These are phyloP conservation scores for Kwoniella sp. DNA, from an alignment of 768 basidiomycete genomes.

Conservation along the genomic window DNA sequence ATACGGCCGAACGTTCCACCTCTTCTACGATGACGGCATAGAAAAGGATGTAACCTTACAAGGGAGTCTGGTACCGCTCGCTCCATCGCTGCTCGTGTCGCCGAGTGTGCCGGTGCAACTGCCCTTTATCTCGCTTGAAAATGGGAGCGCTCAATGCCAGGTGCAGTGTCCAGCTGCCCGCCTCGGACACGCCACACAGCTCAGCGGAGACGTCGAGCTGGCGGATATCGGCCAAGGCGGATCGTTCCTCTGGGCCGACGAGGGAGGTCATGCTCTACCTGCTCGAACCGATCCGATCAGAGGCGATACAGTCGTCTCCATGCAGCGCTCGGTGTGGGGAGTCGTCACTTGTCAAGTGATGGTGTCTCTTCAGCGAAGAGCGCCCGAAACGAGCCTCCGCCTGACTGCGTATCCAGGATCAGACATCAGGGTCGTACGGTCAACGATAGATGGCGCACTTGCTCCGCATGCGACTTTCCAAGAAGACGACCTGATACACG, in stretches of 20 bases:
- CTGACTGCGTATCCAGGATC: neutral
- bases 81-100: conserved; percentile 13
- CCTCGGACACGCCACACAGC: neutral
- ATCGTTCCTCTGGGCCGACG: conserved; percentile 14
- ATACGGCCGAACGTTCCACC: conserved; percentile 12
- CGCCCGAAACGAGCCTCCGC: conserved; percentile 10
- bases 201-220: neutral
- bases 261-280: neutral
- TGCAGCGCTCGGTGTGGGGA: conserved; percentile 9
- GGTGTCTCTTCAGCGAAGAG: conserved; percentile 13
- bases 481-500: neutral
- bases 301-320: conserved; percentile 13
- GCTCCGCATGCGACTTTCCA: neutral
- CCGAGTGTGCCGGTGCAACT: conserved; percentile 14
- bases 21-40: conserved; percentile 2
- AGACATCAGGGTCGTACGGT: conserved; percentile 4
- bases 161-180: conserved; percentile 4
- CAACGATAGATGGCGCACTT: conserved; percentile 5
- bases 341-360: neutral
- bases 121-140: conserved; percentile 5
- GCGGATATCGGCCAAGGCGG: conserved; percentile 6
- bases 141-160: neutral
- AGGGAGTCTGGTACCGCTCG: conserved; percentile 19
- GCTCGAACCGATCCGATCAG: neutral
- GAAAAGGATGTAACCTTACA: conserved; percentile 5